These are phyloP conservation scores for Condylostoma magnum DNA, from an alignment of 169 alveolate genomes.

Conservation along the genomic window DNA sequence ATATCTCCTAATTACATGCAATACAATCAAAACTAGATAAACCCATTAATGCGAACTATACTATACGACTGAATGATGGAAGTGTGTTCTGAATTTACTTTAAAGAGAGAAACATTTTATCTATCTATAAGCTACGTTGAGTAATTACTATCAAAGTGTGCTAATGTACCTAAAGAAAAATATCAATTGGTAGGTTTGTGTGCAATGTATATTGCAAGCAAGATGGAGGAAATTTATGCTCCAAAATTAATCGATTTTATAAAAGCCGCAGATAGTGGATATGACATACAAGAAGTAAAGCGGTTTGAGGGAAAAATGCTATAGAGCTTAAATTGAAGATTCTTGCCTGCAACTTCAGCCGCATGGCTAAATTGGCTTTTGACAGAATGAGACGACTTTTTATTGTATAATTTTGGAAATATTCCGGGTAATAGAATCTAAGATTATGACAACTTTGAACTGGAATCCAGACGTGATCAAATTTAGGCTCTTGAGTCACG, in stretches of 20 bases:
- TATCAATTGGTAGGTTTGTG: constrained; percentile 64
- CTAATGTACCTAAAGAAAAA: constrained; percentile 18
- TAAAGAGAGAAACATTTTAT: constrained; percentile 67
- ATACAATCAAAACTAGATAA: not conserved
- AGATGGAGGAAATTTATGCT: constrained; percentile 63
- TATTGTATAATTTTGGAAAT: not conserved
- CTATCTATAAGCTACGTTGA: constrained; percentile 54
- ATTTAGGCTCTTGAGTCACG: not conserved
- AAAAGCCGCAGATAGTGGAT: constrained; percentile 55
- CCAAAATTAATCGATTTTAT: constrained; percentile 51
- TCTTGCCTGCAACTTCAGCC: constrained; percentile 38
- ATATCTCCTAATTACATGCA: not conserved
- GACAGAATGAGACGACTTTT: constrained; percentile 50
- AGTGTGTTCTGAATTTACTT: constrained; percentile 51
- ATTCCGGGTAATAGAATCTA: not conserved
- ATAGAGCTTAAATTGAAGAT: constrained; percentile 5
- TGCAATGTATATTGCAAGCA: constrained; percentile 55
- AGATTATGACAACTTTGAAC: not conserved
- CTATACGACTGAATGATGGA: constrained; percentile 75
- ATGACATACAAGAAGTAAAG: constrained; percentile 22
- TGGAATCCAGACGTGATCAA: not conserved
- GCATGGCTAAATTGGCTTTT: constrained; percentile 49
- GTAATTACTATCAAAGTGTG: constrained; percentile 31
- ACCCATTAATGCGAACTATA: constrained; percentile 56
- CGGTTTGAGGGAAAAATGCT: constrained; percentile 3